phyloP scores from a whole-genome alignment of 768 basidiomycete species.

The Kondoa malvinella region DNA sequence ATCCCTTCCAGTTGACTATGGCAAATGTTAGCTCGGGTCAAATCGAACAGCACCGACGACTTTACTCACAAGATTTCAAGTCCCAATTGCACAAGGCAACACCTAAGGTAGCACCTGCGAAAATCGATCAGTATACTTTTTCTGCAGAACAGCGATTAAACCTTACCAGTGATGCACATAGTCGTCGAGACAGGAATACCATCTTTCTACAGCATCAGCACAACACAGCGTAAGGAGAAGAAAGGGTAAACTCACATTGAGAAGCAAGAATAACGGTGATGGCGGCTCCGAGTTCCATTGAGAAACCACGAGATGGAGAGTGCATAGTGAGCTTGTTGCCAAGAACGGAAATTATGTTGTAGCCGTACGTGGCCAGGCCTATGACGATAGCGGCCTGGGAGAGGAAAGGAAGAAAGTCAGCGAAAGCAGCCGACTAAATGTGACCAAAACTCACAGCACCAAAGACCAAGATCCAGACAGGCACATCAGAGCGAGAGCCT shows the following conservation, averaged over 20 bases:
- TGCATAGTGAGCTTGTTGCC: constrained; percentile 35
- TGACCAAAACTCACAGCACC: no score
- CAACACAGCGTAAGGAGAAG: not conserved
- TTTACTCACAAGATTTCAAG: no score
- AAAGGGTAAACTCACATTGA: constrained; percentile 29
- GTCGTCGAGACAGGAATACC: constrained; percentile 29
- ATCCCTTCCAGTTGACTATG: constrained; percentile 32
- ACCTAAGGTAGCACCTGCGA: constrained; percentile 30
- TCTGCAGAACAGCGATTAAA: constrained; percentile 1
- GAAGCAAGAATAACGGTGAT: constrained; percentile 37
- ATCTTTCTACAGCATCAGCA: not conserved
- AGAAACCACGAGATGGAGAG: constrained; percentile 36
- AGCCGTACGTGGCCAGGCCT: constrained; percentile 28
- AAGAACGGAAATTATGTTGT: constrained; percentile 22
- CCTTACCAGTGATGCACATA: constrained; percentile 31
- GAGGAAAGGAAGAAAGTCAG: no score
- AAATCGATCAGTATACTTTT: not conserved
- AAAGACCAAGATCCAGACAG: no score
- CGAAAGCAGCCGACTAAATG: constrained; percentile 30
- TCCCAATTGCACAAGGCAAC: constrained; percentile 32
- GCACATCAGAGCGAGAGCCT: no score
- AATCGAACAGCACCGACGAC: no score
- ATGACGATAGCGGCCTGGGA: constrained; percentile 28
- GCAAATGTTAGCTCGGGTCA: no score
- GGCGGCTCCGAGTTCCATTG: constrained; percentile 37